phyloP scores from a whole-genome alignment of 2,329 filamentous ascomycete species.

The Paecilomyces variotii region DNA sequence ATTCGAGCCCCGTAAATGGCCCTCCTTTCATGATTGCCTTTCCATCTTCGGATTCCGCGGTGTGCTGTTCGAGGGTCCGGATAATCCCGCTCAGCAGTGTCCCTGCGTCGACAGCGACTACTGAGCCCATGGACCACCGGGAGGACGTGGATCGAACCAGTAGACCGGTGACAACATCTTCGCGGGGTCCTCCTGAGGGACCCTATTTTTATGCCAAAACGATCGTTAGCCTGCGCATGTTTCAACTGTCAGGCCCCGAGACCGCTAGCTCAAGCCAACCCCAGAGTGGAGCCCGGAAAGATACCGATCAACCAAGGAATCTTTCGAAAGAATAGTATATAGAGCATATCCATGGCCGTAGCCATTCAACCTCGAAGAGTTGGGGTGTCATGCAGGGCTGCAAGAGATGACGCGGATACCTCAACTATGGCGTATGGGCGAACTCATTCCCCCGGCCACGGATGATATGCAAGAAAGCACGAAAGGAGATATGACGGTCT shows the following conservation, averaged over 20 bases:
- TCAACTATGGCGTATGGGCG: background rate
- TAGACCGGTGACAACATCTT: conserved; percentile 83
- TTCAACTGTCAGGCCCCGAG: conserved; percentile 12
- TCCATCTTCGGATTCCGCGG: conserved; percentile 16
- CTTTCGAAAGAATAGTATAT: background rate
- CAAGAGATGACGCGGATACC: background rate
- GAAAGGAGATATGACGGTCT: background rate
- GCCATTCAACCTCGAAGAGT: background rate
- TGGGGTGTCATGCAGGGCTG: background rate
- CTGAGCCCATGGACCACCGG: conserved; percentile 71
- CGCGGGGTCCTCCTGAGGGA: conserved; percentile 77
- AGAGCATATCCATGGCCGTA: background rate
- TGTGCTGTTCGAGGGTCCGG: conserved; percentile 56
- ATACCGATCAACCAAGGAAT: background rate
- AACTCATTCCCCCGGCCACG: background rate
- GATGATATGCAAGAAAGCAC: background rate
- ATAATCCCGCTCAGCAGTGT: conserved; percentile 80
- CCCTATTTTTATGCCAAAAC: conserved; percentile 49
- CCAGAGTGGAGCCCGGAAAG: background rate
- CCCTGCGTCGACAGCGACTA: conserved; percentile 90
- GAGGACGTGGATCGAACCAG: conserved; percentile 74
- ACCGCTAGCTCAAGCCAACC: background rate
- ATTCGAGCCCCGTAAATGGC: conserved; percentile 69
- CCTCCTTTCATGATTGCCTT: conserved; percentile 42
- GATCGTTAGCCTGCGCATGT: conserved; percentile 17